Evolutionary conservation across 1,284 basidiomycete genomes (phyloP), one percentile per base, ranked within the genome.

Genomic region (Ustilago hordei): DNA sequence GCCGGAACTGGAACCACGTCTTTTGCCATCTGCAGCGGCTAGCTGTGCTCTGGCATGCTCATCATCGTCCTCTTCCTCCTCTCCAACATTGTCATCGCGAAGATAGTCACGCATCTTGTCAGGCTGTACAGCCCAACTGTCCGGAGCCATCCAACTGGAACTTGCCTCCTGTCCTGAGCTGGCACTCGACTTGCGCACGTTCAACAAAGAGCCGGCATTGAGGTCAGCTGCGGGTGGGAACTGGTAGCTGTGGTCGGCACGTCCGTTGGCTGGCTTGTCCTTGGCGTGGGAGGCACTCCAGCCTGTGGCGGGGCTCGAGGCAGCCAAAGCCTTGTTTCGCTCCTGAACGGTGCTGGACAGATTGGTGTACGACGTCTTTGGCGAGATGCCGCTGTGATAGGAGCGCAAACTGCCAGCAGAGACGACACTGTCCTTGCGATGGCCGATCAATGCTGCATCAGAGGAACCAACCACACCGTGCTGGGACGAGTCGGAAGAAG

Each of bases 51-150:
- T 39, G 43, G 55, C 60, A 2, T 60, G 53, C 28, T 56, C 61
- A 12, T 78, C 66, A 31, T 81, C 81, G 8, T 81, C 81, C 19
- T 74, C 74, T 31, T 83, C 73, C 47, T 80, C 77, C 8, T 70
- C 79, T 34, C 69, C 81, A 39, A 75, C 80, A 28, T 82, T 78
- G 38, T 72, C 75, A 62, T 80, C 81, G 23, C 67, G 74, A 15
- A 84, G 67, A 19, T 69, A 68, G 50, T 78, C 81, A 31, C 61
- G 64, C n/a, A 68, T 60, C 59, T 72, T 70, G 55, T 81, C 73
- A 4, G 80, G 74, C 52, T 83, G 81, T 23, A 86, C 84, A 19
- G 84, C 84, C 84, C 84, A 86, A 62, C 80, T 82, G 66, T 84
- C 84, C 13, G 84, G 84, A 19, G 84, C 84, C 76, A 79, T 76